These are phyloP conservation scores for Platanthera zijinensis DNA, from an alignment of 106 monocot genomes.

Conservation along the genomic window DNA sequence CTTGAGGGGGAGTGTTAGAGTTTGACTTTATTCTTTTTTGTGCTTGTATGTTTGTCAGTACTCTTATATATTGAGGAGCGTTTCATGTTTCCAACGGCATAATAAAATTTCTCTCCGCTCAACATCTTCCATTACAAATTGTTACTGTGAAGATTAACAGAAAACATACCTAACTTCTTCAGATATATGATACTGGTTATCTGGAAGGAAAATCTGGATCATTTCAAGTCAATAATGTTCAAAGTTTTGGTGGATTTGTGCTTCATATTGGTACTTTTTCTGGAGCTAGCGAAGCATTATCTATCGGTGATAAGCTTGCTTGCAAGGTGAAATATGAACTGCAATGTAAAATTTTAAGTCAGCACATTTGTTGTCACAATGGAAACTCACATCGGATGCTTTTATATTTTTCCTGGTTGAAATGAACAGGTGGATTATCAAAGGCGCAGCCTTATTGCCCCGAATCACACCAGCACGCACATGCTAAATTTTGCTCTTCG, in stretches of 20 bases:
- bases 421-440: slow-evolving; percentile 76
- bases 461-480: slow-evolving; percentile 97
- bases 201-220: slow-evolving; percentile 84
- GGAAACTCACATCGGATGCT: slow-evolving; percentile 1
- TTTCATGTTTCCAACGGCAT: no score
- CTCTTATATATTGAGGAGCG: no score
- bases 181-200: slow-evolving; percentile 90
- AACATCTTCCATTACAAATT: not conserved
- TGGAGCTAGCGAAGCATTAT: slow-evolving; percentile 24
- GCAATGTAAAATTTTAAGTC: not conserved
- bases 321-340: slow-evolving; percentile 60
- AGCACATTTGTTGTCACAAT: not conserved
- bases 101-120: no score
- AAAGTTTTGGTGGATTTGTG: slow-evolving; percentile 78
- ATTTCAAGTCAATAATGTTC: slow-evolving; percentile 76
- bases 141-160: slow-evolving; percentile 3
- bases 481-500: slow-evolving; percentile 95
- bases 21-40: no score
- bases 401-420: not conserved
- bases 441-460: slow-evolving; percentile 80
- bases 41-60: no score
- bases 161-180: not conserved
- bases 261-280: slow-evolving; percentile 73
- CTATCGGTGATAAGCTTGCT: slow-evolving; percentile 55
- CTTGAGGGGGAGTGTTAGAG: no score